Percentiles rank a stretch among this genome's conserved stretches.
These are phyloP conservation scores for Solanum peruvianum DNA, from an alignment of 257 asterid genomes.

Conservation along the genomic window DNA sequence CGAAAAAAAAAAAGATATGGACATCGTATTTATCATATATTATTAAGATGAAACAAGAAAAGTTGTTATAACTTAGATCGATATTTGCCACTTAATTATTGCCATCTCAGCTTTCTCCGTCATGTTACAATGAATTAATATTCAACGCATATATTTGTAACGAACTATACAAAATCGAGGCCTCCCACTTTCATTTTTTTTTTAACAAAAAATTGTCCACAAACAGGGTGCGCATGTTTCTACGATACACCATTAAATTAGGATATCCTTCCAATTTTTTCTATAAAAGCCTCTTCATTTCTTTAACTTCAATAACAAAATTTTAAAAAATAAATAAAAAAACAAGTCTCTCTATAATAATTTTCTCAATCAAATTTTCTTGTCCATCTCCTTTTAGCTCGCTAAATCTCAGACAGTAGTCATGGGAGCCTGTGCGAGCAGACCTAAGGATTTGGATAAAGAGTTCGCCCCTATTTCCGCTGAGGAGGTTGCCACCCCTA, in stretches of 20 bases:
- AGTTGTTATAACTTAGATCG: not conserved
- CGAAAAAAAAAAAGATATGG: not conserved
- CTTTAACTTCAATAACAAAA: slow-evolving; percentile 7
- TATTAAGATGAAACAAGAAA: not conserved
- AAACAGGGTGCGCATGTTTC: slow-evolving; percentile 13
- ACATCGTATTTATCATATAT: not conserved
- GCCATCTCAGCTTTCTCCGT: not conserved
- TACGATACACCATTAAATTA: not conserved
- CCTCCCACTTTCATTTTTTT: slow-evolving; percentile 7
- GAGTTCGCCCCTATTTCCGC: slow-evolving; percentile 22
- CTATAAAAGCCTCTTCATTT: slow-evolving; percentile 21
- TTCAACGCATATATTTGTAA: not conserved
- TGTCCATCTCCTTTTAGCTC: slow-evolving; percentile 5
- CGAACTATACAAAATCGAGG: not conserved
- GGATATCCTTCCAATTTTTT: not conserved
- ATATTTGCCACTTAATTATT: not conserved
- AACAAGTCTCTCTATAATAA: not conserved
- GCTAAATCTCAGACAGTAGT: not conserved
- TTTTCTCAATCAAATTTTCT: not conserved
- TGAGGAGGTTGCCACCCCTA: slow-evolving; percentile 28
- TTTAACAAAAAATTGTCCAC: slow-evolving; percentile 13
- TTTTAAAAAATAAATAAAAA: not conserved
- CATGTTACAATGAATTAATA: not conserved
- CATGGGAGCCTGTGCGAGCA: slow-evolving; percentile 97
- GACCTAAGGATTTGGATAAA: slow-evolving; percentile 54